A percentile compares a stretch with the other conserved stretches of the same genome.
Evolutionary conservation across 345 rosid species (phyloP).

Genomic region (Aquilaria yunnanensis): DNA sequence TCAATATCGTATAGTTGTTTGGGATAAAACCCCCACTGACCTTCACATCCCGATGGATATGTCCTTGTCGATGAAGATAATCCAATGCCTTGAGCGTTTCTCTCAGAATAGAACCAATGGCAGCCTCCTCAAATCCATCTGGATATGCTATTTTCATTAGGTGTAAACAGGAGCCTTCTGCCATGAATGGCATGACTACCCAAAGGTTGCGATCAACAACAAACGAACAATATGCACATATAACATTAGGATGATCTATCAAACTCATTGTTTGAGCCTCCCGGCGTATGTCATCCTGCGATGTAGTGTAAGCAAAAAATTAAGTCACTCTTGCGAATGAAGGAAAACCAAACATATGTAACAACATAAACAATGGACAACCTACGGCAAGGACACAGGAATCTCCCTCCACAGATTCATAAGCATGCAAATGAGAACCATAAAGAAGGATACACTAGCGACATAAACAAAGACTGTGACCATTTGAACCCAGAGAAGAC

Average conservation of each 20-base stretch:
- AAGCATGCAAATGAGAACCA: background rate
- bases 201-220: slow-evolving; percentile 80
- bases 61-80: slow-evolving; percentile 95
- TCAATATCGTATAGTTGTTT: slow-evolving; percentile 8
- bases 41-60: slow-evolving; percentile 98
- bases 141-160: slow-evolving; percentile 91
- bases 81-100: slow-evolving; percentile 97
- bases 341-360: background rate
- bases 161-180: slow-evolving; percentile 96
- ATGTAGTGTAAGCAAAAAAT: slow-evolving; percentile 10
- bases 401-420: slow-evolving; percentile 8
- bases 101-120: slow-evolving; percentile 79
- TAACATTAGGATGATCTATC: slow-evolving; percentile 95
- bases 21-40: slow-evolving; percentile 24
- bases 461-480: too few relatives aligned
- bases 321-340: slow-evolving; percentile 1
- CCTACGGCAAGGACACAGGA: background rate
- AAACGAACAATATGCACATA: slow-evolving; percentile 85
- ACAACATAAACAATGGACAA: background rate
- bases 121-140: slow-evolving; percentile 94
- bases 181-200: slow-evolving; percentile 99
- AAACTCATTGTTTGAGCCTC: slow-evolving; percentile 98
- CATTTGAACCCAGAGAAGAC: too few relatives aligned
- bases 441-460: too few relatives aligned
- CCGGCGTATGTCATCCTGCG: slow-evolving; percentile 88